A percentile compares a stretch with the other conserved stretches of the same genome.
These are phyloP conservation scores for Candida montana DNA, from an alignment of 805 yeast species.

Conservation along the genomic window DNA sequence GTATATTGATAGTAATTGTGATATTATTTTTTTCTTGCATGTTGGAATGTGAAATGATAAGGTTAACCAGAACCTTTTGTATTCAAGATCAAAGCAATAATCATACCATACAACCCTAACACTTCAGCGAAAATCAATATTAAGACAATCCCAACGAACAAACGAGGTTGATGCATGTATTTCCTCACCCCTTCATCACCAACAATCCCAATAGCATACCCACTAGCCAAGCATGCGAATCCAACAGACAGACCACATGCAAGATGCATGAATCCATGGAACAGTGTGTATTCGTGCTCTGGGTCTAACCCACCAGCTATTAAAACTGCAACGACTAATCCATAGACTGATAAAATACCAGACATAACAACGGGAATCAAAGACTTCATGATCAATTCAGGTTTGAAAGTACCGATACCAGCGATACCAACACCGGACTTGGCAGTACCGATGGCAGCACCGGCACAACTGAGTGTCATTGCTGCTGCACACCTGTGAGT, in stretches of 20 bases:
- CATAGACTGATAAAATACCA: constrained; percentile 96
- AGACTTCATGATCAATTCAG: constrained; percentile 93
- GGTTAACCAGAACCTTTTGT: constrained; percentile 71
- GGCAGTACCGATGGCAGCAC: constrained; percentile 98
- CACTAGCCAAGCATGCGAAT: constrained; percentile 92
- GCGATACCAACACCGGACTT: constrained; percentile 97
- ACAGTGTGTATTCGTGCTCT: constrained; percentile 70
- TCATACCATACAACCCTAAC: constrained; percentile 88
- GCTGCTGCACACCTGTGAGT: constrained; percentile 69
- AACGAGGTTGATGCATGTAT: constrained; percentile 79
- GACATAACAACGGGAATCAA: constrained; percentile 97
- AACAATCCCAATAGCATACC: constrained; percentile 92
- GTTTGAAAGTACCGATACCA: constrained; percentile 96
- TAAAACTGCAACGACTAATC: constrained; percentile 91
- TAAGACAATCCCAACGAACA: constrained; percentile 85
- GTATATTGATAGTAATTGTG: no score
- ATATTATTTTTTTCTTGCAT: no score
- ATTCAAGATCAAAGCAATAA: constrained; percentile 86
- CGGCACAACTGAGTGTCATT: constrained; percentile 87
- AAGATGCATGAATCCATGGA: constrained; percentile 96
- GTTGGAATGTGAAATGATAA: no score
- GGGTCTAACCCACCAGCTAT: constrained; percentile 91
- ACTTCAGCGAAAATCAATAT: constrained; percentile 90
- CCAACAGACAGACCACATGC: constrained; percentile 97
- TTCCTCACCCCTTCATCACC: constrained; percentile 93